phyloP scores from a whole-genome alignment of 495 filamentous ascomycete genomes.

The Clavariopsis aquatica region DNA sequence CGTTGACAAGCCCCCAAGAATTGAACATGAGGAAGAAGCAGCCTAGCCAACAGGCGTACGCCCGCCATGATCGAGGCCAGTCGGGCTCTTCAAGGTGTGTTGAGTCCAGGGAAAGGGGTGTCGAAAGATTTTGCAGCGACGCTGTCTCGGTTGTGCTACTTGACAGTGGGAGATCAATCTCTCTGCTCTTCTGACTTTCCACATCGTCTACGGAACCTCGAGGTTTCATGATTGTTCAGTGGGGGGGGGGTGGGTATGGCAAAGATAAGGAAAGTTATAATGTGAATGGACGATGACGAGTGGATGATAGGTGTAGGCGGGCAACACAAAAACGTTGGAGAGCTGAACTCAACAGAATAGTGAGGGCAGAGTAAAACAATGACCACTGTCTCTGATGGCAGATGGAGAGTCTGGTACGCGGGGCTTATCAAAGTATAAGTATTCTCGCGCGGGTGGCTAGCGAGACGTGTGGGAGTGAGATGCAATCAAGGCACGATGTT shows the following conservation, averaged over 20 bases:
- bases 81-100: constrained; percentile 28
- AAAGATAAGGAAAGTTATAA: background rate
- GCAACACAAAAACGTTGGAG: background rate
- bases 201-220: constrained; percentile 8
- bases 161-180: constrained; percentile 16
- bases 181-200: constrained; percentile 10
- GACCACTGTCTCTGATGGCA: background rate
- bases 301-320: background rate
- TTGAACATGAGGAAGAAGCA: constrained; percentile 53
- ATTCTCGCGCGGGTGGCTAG: background rate
- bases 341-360: background rate
- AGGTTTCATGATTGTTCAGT: background rate
- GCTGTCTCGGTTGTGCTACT: constrained; percentile 13
- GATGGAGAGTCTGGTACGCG: background rate
- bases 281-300: background rate
- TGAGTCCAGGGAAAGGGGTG: constrained; percentile 4
- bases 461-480: background rate
- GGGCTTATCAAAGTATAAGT: constrained; percentile 3
- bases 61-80: constrained; percentile 47
- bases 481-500: background rate
- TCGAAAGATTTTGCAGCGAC: constrained; percentile 25
- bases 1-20: constrained; percentile 48
- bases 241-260: background rate
- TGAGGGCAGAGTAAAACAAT: background rate
- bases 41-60: constrained; percentile 45